These are phyloP conservation scores for Bromus sterilis DNA, from an alignment of 176 grass and related monocot species.

Conservation along the genomic window DNA sequence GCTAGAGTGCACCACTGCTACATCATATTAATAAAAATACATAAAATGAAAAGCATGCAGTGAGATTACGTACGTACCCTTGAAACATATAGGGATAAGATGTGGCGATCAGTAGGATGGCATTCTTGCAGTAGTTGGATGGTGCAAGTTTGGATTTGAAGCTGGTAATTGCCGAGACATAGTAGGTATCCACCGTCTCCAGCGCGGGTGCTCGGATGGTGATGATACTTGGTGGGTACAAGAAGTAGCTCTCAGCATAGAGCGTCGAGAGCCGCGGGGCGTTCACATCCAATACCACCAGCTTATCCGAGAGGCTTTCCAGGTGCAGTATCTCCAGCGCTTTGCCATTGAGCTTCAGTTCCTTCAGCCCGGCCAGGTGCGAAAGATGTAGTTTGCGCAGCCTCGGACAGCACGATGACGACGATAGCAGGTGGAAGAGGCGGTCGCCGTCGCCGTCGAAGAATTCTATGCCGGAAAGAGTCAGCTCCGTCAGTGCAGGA, in stretches of 20 bases:
- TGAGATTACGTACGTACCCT: neutral
- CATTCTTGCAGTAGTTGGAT: neutral
- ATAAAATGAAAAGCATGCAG: too few relatives aligned
- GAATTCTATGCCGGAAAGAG: neutral
- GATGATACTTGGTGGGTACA: neutral
- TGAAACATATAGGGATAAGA: neutral
- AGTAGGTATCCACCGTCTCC: neutral
- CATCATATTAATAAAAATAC: too few relatives aligned
- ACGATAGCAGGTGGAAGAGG: neutral
- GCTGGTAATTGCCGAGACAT: neutral
- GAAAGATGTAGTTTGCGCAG: neutral
- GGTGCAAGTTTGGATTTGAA: neutral
- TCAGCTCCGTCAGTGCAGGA: neutral
- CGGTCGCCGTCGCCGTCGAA: neutral
- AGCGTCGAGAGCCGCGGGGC: neutral
- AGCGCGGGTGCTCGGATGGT: neutral
- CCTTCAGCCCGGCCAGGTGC: neutral
- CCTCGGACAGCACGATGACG: neutral
- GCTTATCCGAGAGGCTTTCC: accelerated
- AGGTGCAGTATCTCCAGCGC: neutral
- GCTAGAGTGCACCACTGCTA: too few relatives aligned
- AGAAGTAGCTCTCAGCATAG: neutral
- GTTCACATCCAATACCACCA: neutral
- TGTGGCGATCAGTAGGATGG: neutral
- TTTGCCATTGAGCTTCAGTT: neutral